Evolutionary conservation across 352 stramenopile species (phyloP), one percentile per base, ranked within the genome.

Genomic region (Pythium phragmiticola): DNA sequence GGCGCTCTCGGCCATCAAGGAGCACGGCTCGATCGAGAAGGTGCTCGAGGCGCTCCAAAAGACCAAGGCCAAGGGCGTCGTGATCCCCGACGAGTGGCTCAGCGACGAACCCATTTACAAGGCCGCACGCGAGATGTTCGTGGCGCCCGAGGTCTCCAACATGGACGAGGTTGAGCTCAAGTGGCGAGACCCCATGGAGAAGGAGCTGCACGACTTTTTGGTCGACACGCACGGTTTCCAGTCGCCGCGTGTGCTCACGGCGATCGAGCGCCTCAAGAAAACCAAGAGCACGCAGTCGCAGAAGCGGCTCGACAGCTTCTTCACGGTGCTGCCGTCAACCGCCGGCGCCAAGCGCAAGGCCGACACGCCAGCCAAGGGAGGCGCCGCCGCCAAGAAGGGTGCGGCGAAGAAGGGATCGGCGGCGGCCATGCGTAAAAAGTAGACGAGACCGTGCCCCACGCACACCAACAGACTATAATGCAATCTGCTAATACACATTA

Each of bases 161-260:
- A 66, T 78, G 26, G 72, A 80, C 17, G 66, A 79, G 3, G 76
- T 90, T 19, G 88, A 98, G 37, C 87, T 99, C 56, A 98, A 98
- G 77, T 99, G 96, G 94, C 93, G 82, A 49, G 82, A 96, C 52
- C 95, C 93, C 23, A 70, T 97, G 65, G 85, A 95, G 65, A 89
- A 88, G 23, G 89, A 90, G 56, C 80, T 99, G 26, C 80, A 85
- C 9, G 87, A 86, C 9, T 99, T 99, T 74, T 72, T 99, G 16
- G 92, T 98, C n/a, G 92, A 98, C 26, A 92, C 98, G 68, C 96
- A 98, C 80, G 95, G 96, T 11, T 99, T 99, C 80, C 96, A 96
- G 71, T 75, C 87, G 16, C 89, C 98, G 19, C 89, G 97, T 55
- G 96, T 99, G 68, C 74, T 92, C 37, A 80, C 69, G 14, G 91